Percentiles rank a stretch among this genome's conserved stretches.
These are phyloP conservation scores for Crepidotus sp. DNA, from an alignment of 1,284 basidiomycete species.

Conservation along the genomic window DNA sequence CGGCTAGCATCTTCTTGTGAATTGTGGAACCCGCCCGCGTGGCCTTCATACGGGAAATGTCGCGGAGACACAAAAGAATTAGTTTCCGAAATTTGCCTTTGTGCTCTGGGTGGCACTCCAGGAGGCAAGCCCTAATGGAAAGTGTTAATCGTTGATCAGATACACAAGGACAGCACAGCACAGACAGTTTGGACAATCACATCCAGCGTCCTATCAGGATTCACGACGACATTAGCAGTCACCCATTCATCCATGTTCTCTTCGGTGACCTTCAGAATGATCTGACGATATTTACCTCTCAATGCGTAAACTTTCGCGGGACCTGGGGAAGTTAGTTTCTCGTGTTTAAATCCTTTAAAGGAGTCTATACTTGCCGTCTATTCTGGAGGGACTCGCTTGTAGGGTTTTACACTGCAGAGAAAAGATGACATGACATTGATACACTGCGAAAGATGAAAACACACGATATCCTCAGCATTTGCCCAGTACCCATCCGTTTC, in stretches of 20 bases:
- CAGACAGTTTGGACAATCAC: conserved; percentile 42
- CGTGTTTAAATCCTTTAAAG: too few relatives aligned
- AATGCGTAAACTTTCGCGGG: conserved; percentile 59
- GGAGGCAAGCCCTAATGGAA: conserved; percentile 8
- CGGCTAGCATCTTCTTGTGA: conserved; percentile 2
- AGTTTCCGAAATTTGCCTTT: neutral
- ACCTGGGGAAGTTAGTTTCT: conserved; percentile 35
- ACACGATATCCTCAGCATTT: conserved; percentile 51
- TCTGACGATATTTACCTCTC: conserved; percentile 62
- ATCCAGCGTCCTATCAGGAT: conserved; percentile 37
- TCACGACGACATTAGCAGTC: conserved; percentile 38
- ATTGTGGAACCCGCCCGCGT: neutral
- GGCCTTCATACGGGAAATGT: neutral
- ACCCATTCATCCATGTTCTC: conserved; percentile 39
- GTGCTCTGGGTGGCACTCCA: neutral
- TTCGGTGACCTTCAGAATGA: conserved; percentile 52
- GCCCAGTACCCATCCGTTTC: conserved; percentile 56
- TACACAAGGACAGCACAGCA: neutral
- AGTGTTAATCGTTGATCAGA: neutral
- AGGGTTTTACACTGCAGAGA: conserved; percentile 40
- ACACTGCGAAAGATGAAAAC: conserved; percentile 13
- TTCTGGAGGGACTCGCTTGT: conserved; percentile 53
- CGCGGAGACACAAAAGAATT: neutral
- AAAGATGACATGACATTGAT: conserved; percentile 6
- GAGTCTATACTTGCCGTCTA: conserved; percentile 53